Base-by-base conservation (phyloP, 179 eudicot genomes). In the Corrigiola litoralis region DNA sequence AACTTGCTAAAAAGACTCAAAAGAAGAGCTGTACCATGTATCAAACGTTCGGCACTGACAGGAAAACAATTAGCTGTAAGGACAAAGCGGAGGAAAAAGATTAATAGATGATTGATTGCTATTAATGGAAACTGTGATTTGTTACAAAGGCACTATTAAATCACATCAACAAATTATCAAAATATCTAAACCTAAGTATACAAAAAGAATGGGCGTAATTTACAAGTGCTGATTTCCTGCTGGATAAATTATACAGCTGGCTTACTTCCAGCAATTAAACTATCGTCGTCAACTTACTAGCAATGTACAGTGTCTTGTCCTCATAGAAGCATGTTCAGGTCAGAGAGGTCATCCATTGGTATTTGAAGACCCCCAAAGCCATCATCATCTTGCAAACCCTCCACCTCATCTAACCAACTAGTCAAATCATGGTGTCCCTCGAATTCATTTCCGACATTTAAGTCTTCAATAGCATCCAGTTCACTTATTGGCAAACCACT, bases 281-380 rank as follows among this genome's bases (percentile, higher is more conserved):
- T 76, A 57, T 50, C 32, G 66, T 58, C 20, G 50, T 72, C 74
- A 64, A 68, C 73, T 72, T 60, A 53, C 72, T 63, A 68, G 48
- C 14, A 68, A 72, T 72, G 77, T 77, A 72, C 81, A 77, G 61
- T 49, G 61, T 36, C 47, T 49, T 63, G 12, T 53, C 74, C 63
- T 75, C 51, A 73, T 20, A 69, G 61, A 56, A 74, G 60, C 78
- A 80, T 80, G 65, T 76, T 76, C 70, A 80, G 61, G 17, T 76
- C 80, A 1, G 83, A 80, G 44, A 92, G 83, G 68, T 92, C 98
- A 65, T 92, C 98, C 98, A 92, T 90, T 6, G 98, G 97, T 70
- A 90, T 90, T 51, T 77, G 88, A 58, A 87, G 95, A 28, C 96
- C 97, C 64, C 67, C 74, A 0, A 84, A 63, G 58, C 86, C 87